These are phyloP conservation scores for Triticum aestivum DNA, from an alignment of 176 grass and related monocot species.

Conservation along the genomic window DNA sequence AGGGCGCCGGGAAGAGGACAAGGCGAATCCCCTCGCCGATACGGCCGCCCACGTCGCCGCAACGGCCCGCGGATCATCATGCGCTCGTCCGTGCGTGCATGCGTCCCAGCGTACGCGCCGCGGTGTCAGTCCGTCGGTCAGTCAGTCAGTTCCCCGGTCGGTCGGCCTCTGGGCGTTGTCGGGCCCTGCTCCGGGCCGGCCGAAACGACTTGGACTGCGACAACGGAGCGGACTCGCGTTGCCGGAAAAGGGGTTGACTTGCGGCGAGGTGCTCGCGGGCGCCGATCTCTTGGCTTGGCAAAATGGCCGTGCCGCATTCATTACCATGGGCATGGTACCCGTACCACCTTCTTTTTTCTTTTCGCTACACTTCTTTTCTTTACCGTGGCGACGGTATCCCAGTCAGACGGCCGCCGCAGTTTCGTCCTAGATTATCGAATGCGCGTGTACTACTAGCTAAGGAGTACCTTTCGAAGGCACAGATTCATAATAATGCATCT, in stretches of 20 bases:
- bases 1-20: slow-evolving; percentile 35
- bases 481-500: not conserved
- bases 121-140: not conserved
- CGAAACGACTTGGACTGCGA: slow-evolving; percentile 26
- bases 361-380: not conserved
- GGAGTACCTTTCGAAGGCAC: not conserved
- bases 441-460: too few species aligned
- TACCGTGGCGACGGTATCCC: not conserved
- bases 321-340: not conserved
- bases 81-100: not conserved
- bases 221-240: slow-evolving; percentile 17
- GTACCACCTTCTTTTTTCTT: too few species aligned
- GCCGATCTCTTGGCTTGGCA: not conserved
- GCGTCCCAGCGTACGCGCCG: not conserved
- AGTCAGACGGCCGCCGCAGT: too few species aligned
- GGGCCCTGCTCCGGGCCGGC: not conserved
- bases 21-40: slow-evolving; percentile 30
- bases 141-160: not conserved
- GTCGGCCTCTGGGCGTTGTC: not conserved
- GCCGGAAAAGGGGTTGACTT: slow-evolving; percentile 28
- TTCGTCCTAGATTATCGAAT: too few species aligned
- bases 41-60: slow-evolving; percentile 35
- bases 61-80: slow-evolving; percentile 14
- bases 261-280: not conserved
- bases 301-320: not conserved